phyloP scores from a whole-genome alignment of 2,329 filamentous ascomycete species.

The Alternaria alternata region DNA sequence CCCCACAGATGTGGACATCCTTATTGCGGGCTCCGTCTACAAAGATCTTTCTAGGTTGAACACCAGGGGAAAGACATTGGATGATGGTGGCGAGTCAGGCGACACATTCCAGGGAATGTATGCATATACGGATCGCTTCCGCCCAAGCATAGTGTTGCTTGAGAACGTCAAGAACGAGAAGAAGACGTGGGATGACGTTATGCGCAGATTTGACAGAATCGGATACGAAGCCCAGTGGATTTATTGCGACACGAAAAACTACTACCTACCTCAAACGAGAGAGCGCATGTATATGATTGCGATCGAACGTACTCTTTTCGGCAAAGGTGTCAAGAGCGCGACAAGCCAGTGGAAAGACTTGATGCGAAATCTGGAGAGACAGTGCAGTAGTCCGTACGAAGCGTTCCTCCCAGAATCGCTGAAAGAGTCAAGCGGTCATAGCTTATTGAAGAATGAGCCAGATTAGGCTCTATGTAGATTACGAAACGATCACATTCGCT shows the following conservation, averaged over 20 bases:
- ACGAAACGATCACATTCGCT: slow-evolving; percentile 66
- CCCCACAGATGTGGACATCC: slow-evolving; percentile 67
- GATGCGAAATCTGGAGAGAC: slow-evolving; percentile 61
- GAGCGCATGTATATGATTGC: slow-evolving; percentile 57
- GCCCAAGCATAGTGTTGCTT: slow-evolving; percentile 71
- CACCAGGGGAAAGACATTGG: slow-evolving; percentile 59
- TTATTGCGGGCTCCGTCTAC: slow-evolving; percentile 78
- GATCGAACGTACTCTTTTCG: slow-evolving; percentile 43
- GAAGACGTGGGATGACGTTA: slow-evolving; percentile 67
- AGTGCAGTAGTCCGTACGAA: slow-evolving; percentile 68
- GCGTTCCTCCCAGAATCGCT: slow-evolving; percentile 68
- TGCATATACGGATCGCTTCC: slow-evolving; percentile 62
- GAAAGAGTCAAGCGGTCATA: slow-evolving; percentile 56
- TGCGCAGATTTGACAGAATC: slow-evolving; percentile 56
- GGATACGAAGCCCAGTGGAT: slow-evolving; percentile 64
- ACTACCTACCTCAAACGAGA: slow-evolving; percentile 74
- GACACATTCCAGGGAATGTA: slow-evolving; percentile 71
- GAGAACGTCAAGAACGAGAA: slow-evolving; percentile 69
- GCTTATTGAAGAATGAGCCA: slow-evolving; percentile 35
- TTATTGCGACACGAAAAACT: slow-evolving; percentile 73
- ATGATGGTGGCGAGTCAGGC: slow-evolving; percentile 68
- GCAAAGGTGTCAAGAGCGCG: slow-evolving; percentile 20
- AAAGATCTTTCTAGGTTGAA: slow-evolving; percentile 78
- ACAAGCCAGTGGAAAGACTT: slow-evolving; percentile 53
- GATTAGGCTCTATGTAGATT: slow-evolving; percentile 67